Conservation (phyloP, 192 early-diverging fungal species). For the Podila epicladia region DNA sequence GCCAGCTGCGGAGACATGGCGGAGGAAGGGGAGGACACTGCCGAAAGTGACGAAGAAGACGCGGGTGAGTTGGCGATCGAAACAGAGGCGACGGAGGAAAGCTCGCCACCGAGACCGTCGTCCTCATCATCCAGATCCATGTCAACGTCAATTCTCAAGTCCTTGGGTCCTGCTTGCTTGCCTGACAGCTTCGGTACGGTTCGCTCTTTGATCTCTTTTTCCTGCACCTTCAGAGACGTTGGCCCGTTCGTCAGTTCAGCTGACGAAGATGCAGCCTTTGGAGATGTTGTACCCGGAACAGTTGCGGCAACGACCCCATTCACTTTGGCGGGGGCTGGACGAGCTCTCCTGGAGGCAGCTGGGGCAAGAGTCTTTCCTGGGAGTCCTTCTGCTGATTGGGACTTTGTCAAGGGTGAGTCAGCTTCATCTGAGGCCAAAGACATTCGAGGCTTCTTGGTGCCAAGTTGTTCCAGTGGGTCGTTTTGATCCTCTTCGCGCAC, state of each 20-base stretch:
- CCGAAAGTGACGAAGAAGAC: slow-evolving; percentile 14
- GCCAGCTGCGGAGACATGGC: slow-evolving; percentile 2
- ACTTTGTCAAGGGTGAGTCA: neutral
- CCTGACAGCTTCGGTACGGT: neutral
- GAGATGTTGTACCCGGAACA: too few relatives aligned
- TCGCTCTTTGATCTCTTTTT: too few relatives aligned
- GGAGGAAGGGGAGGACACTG: slow-evolving; percentile 35
- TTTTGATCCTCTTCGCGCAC: neutral
- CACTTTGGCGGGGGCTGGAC: too few relatives aligned
- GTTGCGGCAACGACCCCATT: too few relatives aligned
- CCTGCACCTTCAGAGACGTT: too few relatives aligned
- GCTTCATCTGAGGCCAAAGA: neutral
- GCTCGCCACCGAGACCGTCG: slow-evolving; percentile 35
- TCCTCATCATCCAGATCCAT: slow-evolving; percentile 17
- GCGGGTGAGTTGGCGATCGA: slow-evolving; percentile 21
- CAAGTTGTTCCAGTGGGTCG: neutral
- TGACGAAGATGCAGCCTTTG: too few relatives aligned
- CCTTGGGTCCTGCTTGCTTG: neutral
- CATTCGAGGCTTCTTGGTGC: neutral
- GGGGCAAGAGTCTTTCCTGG: too few relatives aligned
- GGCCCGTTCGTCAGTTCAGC: too few relatives aligned
- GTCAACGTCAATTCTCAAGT: neutral
- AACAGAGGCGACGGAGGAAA: slow-evolving; percentile 30
- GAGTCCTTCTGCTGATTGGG: too few relatives aligned
- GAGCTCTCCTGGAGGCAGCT: too few relatives aligned